phyloP scores from a whole-genome alignment of 208 protist species.

The Polymyxa betae region DNA sequence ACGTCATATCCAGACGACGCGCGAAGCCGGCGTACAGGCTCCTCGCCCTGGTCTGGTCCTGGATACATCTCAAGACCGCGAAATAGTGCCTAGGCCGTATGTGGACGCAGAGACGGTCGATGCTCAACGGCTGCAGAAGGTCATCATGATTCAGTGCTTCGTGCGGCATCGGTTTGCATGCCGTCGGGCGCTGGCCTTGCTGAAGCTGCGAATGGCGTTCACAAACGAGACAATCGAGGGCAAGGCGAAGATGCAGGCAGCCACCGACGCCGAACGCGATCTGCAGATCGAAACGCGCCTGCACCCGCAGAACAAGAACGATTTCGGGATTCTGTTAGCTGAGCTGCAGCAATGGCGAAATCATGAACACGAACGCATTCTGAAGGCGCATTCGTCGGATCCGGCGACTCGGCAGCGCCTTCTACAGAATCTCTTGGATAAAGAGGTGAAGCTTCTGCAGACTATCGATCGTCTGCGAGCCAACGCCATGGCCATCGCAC shows the following conservation, averaged over 20 bases:
- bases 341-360: conserved; percentile 86
- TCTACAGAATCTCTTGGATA: conserved; percentile 84
- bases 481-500: conserved; percentile 74
- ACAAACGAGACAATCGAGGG: conserved; percentile 73
- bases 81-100: conserved; percentile 57
- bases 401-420: conserved; percentile 73
- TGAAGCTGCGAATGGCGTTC: conserved; percentile 73
- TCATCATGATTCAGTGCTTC: conserved; percentile 85
- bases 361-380: conserved; percentile 80
- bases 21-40: conserved; percentile 89
- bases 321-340: conserved; percentile 87
- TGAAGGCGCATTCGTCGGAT: conserved; percentile 71
- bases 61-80: conserved; percentile 49
- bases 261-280: conserved; percentile 73
- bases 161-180: conserved; percentile 89
- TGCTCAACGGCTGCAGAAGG: conserved; percentile 76
- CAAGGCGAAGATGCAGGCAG: conserved; percentile 76
- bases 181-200: conserved; percentile 73
- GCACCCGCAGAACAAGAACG: conserved; percentile 82
- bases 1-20: conserved; percentile 82
- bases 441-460: conserved; percentile 90
- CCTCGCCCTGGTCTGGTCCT: conserved; percentile 61
- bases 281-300: conserved; percentile 83
- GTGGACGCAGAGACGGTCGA: conserved; percentile 70
- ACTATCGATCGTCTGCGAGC: conserved; percentile 86